Conservation (phyloP, 805 yeast genomes). For the Lipomyces lipofer region DNA sequence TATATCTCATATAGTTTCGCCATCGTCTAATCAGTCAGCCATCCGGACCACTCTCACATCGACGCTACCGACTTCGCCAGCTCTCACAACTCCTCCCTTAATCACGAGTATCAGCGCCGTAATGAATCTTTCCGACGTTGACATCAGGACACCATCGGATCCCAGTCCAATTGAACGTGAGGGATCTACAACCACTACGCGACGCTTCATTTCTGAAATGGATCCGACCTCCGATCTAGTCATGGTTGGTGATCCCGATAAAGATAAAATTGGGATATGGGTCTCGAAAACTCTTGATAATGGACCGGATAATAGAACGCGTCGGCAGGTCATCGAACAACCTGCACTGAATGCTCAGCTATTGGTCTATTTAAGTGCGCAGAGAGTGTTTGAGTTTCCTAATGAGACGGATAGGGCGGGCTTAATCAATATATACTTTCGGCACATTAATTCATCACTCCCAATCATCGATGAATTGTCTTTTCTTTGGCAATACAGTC, state of each 20-base stretch:
- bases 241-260: constrained; percentile 29
- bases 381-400: constrained; percentile 44
- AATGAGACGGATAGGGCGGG: constrained; percentile 38
- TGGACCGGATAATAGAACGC: not conserved
- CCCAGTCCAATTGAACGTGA: constrained; percentile 17
- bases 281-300: constrained; percentile 16
- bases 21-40: too few relatives aligned
- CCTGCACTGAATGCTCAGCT: constrained; percentile 29
- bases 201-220: constrained; percentile 31
- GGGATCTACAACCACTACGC: constrained; percentile 3
- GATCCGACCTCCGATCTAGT: constrained; percentile 34
- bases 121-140: constrained; percentile 17
- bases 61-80: not conserved
- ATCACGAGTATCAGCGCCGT: constrained; percentile 22
- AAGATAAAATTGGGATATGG: constrained; percentile 33
- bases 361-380: constrained; percentile 39
- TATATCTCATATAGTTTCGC: too few relatives aligned
- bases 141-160: constrained; percentile 16
- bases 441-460: constrained; percentile 43
- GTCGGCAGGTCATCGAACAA: constrained; percentile 10
- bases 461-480: constrained; percentile 47
- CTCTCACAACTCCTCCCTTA: not conserved
- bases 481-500: constrained; percentile 42
- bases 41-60: too few relatives aligned
- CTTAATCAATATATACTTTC: constrained; percentile 44